Conservation (phyloP, 148 eudicot species). For the Cornus suecica region DNA sequence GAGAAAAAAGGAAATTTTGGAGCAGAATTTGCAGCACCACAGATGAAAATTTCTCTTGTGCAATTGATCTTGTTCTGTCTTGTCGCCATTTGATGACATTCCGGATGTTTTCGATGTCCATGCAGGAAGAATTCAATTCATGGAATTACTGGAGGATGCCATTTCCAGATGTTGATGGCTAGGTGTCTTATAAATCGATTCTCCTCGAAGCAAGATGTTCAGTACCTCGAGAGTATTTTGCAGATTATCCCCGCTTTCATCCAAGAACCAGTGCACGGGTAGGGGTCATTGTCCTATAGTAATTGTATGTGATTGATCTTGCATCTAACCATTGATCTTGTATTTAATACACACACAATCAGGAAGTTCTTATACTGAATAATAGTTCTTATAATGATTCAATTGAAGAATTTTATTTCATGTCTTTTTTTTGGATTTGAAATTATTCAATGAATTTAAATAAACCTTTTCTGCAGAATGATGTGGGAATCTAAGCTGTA, state of each 20-base stretch:
- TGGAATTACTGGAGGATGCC: slow-evolving; percentile 99
- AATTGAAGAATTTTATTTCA: no score
- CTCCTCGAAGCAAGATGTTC: not conserved
- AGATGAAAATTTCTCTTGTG: not conserved
- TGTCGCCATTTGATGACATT: not conserved
- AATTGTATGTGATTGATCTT: not conserved
- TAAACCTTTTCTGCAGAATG: no score
- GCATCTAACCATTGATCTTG: no score
- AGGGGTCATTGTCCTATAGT: not conserved
- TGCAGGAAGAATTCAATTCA: slow-evolving; percentile 90
- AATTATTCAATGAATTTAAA: no score
- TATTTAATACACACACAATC: no score
- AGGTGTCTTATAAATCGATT: not conserved
- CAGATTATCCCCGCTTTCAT: not conserved
- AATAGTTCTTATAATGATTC: no score
- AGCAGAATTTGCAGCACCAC: not conserved
- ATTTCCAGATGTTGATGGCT: slow-evolving; percentile 56
- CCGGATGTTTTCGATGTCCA: not conserved
- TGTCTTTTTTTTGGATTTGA: no score
- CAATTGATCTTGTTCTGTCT: not conserved
- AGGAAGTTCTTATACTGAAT: no score
- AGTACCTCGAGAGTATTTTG: no score
- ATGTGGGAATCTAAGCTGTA: no score
- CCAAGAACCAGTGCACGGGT: not conserved
- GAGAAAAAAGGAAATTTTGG: not conserved